Evolutionary conservation across 2,329 filamentous ascomycete species (phyloP), one percentile per base, ranked within the genome.

Genomic region (Aspergillus glaucus): DNA sequence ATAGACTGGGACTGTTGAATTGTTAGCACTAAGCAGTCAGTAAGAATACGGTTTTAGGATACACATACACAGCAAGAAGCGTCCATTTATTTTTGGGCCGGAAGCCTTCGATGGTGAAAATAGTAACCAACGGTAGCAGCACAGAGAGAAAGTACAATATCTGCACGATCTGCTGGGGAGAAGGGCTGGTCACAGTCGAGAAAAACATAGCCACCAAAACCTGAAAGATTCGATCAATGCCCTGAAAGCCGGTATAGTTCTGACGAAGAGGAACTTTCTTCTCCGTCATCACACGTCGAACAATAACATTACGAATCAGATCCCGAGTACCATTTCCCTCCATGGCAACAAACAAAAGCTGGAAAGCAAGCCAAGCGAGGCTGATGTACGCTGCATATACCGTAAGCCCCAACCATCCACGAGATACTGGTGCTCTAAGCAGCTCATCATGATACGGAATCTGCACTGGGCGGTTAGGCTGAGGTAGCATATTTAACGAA

Each of bases 101-200:
- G 40, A 49, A 56, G 1, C 52, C 54, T 40, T 56, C 54, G 26
- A 56, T 34, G 1, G 50, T 56, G 30, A 50, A 49, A 7, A 56
- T 50, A 15, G 50, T 46, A 43, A 55, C 45, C 22, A 56, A 22
- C 6, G 54, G 54, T 5, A 53, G 21, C 19, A 53, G 44, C 3
- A 45, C 48, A 15, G 44, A 45, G 3, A 56, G 43, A 28, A 56
- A 56, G 15, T 55, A 56, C 4, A 53, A 14, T 12, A 48, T 30
- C 22, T 55, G 53, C 3, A 55, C 17, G 21, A 47, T 46, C 39
- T 53, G 51, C 40, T 51, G 50, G 9, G 46, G 44, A 7, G 12
- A 45, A 1, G 48, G 24, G 6, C 47, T 48, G 15, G 46, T 8
- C 28, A 55, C 44, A 0, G 46, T 47, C 6, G 53, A 48, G 22